Evolutionary conservation across 2,329 filamentous ascomycete genomes (phyloP), one percentile per base, ranked within the genome.

Genomic region (Anthostomella pinea): DNA sequence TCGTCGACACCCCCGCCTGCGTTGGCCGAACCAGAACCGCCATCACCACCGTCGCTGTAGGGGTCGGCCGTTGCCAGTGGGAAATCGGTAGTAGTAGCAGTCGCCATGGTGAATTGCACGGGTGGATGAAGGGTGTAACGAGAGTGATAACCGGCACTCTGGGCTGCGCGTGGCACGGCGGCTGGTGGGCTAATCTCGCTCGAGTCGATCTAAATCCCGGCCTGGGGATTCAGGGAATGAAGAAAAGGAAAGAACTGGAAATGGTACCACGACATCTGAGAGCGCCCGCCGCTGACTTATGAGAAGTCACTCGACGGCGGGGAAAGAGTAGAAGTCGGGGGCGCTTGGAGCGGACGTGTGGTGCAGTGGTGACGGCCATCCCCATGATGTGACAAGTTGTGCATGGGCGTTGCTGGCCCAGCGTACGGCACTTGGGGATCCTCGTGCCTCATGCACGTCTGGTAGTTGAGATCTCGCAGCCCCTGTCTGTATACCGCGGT

Each of bases 51-150:
- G 24, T 58, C 63, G 7, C 35, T 30, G 38, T 58, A 59, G 3
- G 64, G 59, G 22, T 57, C 53, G 33, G 69, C 63, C 3, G 66
- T 69, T 16, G 68, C 62, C 39, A 73, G 59, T 4, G 69, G 69
- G 41, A 71, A 73, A 17, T 52, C 37, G 20, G 56, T 46, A 5
- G 53, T 54, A 20, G 65, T 65, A 34, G 65, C 54, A 33, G 60
- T 51, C 26, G 67, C 56, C 66, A 74, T 73, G 44, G 34, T 54
- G 54, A 40, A 30, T n/a, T 30, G n/a, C n/a, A n/a, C 9, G 28
- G 9, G 25, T 15, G 11, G 25, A 8, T 16, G 25, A 27, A 13
- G 13, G 25, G 17, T 13, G 13, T 15, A 13, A 6, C 17, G 25
- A 28, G 37, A 40, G 40, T 37, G 40, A 30, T 30, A 45, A 29